These are phyloP conservation scores for Talaromyces funiculosus DNA, from an alignment of 2,329 filamentous ascomycete genomes.

Conservation along the genomic window DNA sequence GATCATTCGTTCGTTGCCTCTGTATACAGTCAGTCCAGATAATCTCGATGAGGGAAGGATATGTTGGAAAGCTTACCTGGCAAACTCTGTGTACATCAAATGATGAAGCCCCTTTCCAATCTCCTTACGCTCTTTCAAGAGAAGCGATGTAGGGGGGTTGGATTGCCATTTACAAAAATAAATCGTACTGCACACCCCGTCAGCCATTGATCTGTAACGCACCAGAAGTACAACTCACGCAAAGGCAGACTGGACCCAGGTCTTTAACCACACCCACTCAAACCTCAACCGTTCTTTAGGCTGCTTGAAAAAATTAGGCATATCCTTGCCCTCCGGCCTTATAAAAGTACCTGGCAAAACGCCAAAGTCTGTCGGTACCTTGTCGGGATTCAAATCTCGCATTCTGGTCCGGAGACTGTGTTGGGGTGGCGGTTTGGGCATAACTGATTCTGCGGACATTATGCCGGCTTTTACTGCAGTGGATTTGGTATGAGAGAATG, in stretches of 20 bases:
- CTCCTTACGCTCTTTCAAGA: conserved; percentile 29
- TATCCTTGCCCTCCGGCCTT: conserved; percentile 33
- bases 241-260: conserved; percentile 17
- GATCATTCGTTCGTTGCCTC: conserved; percentile 31
- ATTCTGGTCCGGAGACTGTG: conserved; percentile 35
- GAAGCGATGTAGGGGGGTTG: conserved; percentile 27
- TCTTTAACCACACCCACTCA: conserved; percentile 38
- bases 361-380: conserved; percentile 42
- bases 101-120: conserved; percentile 40
- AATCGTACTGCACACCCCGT: conserved; percentile 18
- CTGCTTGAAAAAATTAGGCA: conserved; percentile 36
- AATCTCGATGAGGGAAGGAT: not conserved
- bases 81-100: conserved; percentile 45
- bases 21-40: conserved; percentile 13
- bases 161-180: conserved; percentile 30
- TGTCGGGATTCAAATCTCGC: conserved; percentile 26
- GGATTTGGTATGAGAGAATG: conserved; percentile 30
- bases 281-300: conserved; percentile 32
- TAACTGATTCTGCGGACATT: conserved; percentile 20
- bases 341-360: conserved; percentile 42
- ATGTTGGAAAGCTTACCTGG: conserved; percentile 27
- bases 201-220: not conserved
- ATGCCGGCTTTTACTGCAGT: conserved; percentile 16
- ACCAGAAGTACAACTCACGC: not conserved
- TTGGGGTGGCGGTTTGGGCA: conserved; percentile 28